A percentile compares a stretch with the other conserved stretches of the same genome.
phyloP scores from a whole-genome alignment of 2,329 filamentous ascomycete genomes.

The Penicillium griseofulvum region DNA sequence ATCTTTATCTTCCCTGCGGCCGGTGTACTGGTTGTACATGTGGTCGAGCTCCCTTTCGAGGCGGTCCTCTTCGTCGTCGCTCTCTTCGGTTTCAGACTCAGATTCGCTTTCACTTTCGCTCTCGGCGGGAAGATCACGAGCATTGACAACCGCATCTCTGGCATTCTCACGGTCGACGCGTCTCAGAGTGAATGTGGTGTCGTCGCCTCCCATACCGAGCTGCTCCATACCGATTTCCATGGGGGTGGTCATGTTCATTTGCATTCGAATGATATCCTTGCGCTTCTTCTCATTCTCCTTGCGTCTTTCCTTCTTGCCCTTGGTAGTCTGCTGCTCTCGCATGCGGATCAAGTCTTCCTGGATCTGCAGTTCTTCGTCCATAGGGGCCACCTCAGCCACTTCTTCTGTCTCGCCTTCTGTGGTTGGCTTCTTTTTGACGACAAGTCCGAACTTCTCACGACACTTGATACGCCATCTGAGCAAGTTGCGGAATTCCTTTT shows the following conservation, averaged over 20 bases:
- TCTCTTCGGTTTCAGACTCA: constrained; percentile 58
- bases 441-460: constrained; percentile 84
- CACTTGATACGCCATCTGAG: constrained; percentile 87
- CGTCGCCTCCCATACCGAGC: constrained; percentile 71
- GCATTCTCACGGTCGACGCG: constrained; percentile 73
- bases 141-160: constrained; percentile 66
- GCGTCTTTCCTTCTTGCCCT: constrained; percentile 78
- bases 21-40: constrained; percentile 83
- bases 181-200: constrained; percentile 83
- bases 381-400: constrained; percentile 76
- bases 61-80: constrained; percentile 75
- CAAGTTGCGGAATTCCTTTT: constrained; percentile 90
- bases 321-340: constrained; percentile 72
- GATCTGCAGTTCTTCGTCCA: constrained; percentile 92
- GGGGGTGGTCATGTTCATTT: constrained; percentile 93
- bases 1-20: constrained; percentile 73
- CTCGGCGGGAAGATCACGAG: constrained; percentile 67
- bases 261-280: constrained; percentile 92
- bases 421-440: constrained; percentile 64
- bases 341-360: constrained; percentile 82
- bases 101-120: constrained; percentile 61
- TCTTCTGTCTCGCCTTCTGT: constrained; percentile 61
- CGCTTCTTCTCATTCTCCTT: constrained; percentile 92
- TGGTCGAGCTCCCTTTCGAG: constrained; percentile 82
- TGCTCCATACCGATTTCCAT: constrained; percentile 96